Evolutionary conservation across 768 basidiomycete species (phyloP), one percentile per base, ranked within the genome.

Genomic region (Leucosporidium yakuticum): DNA sequence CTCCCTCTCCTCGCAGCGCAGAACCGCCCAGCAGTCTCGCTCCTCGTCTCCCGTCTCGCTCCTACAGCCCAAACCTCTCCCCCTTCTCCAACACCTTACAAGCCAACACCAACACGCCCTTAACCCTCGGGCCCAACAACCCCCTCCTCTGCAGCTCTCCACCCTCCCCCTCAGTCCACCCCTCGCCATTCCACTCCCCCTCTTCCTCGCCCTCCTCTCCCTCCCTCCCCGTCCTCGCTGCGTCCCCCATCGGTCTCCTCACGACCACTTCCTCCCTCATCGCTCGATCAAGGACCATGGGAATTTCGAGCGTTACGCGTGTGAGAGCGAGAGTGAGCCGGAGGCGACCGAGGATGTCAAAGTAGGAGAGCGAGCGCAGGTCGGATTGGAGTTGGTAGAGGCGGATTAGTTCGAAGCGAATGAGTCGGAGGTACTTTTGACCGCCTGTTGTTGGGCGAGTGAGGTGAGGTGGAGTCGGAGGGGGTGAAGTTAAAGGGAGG

Each of bases 241-340:
- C 54, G 8, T 15, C 53, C 48, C 20, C 58, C 63, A 17, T 57
- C 67, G 19, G 29, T 44, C 23, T 31, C 29, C 31, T 25, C 9
- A 56, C 25, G 9, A 23, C 55, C 4, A 32, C 20, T 14, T 77
- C 76, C 54, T 85, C 83, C 47, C 81, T 81, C 66, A 91, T 79
- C 0, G 88, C 89, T 53, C 80, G 81, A 76, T 92, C 90, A 23
- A 91, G 81, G 0, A 84, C 86, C 66, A 89, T 83, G 4, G 89
- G 89, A 14, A 91, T 82, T 57, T 82, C 84, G 64, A 91, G 83
- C 6, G 88, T 87, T 74, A 90, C 86, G 25, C 90, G 84, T 4
- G 87, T 86, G 53, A 93, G 83, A 71, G 88, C 86, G 50, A 91
- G 84, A 12, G 87, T 87, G 47, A 91, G 81, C 15, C 89, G 84